A percentile compares a stretch with the other conserved stretches of the same genome.
Evolutionary conservation across 768 basidiomycete genomes (phyloP).

Genomic region (Kwoniella dendrophila): DNA sequence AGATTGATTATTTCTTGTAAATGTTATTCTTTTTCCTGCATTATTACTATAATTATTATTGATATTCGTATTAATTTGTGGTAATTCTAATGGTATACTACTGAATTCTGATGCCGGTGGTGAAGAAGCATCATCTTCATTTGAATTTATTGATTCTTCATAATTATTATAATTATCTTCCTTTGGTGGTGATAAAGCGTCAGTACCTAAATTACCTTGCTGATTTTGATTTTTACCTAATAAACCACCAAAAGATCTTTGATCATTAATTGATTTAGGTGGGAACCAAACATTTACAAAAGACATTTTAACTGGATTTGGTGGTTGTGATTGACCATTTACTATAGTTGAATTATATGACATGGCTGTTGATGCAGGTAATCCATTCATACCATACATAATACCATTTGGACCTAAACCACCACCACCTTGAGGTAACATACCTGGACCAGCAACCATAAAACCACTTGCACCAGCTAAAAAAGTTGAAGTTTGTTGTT

Average conservation of each 20-base stretch:
- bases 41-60: conserved; percentile 15
- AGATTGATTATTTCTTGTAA: conserved; percentile 18
- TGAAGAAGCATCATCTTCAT: conserved; percentile 15
- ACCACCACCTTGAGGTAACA: no score
- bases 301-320: conserved; percentile 43
- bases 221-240: conserved; percentile 33
- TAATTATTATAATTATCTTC: conserved; percentile 30
- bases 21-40: conserved; percentile 31
- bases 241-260: conserved; percentile 37
- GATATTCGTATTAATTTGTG: conserved; percentile 19
- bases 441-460: conserved; percentile 31
- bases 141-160: conserved; percentile 35
- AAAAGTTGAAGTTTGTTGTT: conserved; percentile 19
- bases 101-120: conserved; percentile 36
- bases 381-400: conserved; percentile 20
- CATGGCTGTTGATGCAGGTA: conserved; percentile 29
- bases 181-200: conserved; percentile 11
- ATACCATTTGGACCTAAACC: no score
- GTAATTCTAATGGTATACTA: not conserved
- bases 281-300: conserved; percentile 51
- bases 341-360: conserved; percentile 44
- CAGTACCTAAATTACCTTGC: not conserved
- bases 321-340: conserved; percentile 44
- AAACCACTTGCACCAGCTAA: conserved; percentile 42
- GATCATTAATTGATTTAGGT: conserved; percentile 32